A percentile compares a stretch with the other conserved stretches of the same genome.
phyloP scores from a whole-genome alignment of 2,329 filamentous ascomycete species.

The Aspergillus luchuensis region DNA sequence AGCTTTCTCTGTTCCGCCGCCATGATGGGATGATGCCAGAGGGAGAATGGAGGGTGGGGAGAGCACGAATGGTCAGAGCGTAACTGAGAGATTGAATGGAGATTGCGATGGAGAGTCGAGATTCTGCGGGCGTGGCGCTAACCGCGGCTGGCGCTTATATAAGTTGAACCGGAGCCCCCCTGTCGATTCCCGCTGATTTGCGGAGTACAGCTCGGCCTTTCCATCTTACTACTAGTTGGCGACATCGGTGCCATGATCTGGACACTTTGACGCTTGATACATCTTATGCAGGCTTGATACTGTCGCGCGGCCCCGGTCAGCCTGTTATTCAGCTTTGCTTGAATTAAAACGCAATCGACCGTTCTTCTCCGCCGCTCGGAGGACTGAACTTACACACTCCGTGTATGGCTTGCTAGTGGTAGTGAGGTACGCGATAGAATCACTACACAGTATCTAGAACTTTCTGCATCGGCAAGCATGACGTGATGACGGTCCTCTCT shows the following conservation, averaged over 20 bases:
- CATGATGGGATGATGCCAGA: constrained; percentile 56
- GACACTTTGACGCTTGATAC: not conserved
- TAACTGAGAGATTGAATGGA: constrained; percentile 7
- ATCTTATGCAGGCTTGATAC: not conserved
- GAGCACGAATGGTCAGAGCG: constrained; percentile 2
- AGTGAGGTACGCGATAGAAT: not conserved
- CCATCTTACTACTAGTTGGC: not conserved
- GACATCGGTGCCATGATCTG: not conserved
- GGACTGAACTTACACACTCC: not conserved
- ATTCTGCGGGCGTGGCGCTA: constrained; percentile 30
- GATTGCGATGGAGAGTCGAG: constrained; percentile 11
- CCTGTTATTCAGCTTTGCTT: not conserved
- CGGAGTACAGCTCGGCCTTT: not conserved
- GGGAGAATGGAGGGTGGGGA: not conserved
- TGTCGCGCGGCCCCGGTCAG: not conserved
- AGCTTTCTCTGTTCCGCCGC: constrained; percentile 97
- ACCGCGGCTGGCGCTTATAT: constrained; percentile 26
- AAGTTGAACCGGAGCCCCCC: constrained; percentile 4
- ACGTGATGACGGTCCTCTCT: constrained; percentile 46
- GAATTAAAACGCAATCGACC: not conserved
- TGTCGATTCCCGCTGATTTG: constrained; percentile 6
- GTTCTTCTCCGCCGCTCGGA: not conserved
- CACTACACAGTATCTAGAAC: constrained; percentile 10
- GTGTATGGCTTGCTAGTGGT: constrained; percentile 13
- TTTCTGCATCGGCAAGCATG: constrained; percentile 37